phyloP scores from a whole-genome alignment of 108 stramenopile species.

The Discostella stelligeroides region DNA sequence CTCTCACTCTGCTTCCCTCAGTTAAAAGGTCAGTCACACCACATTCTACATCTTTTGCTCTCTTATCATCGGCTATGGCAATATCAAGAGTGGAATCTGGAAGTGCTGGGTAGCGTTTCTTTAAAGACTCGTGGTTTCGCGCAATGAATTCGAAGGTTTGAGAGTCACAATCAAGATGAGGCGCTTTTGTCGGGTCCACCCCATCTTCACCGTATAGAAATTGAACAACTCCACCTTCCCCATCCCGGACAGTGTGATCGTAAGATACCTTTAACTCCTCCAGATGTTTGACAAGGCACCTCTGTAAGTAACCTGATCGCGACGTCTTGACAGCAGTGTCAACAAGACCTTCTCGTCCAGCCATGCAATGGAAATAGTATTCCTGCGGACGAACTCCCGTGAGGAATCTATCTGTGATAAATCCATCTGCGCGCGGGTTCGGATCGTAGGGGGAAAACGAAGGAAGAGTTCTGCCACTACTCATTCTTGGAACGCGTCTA shows the following conservation, averaged over 20 bases:
- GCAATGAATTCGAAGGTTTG: constrained; percentile 88
- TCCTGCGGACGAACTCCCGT: constrained; percentile 98
- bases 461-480: constrained; percentile 95
- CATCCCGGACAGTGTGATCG: constrained; percentile 97
- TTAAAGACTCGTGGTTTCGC: constrained; percentile 82
- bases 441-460: constrained; percentile 97
- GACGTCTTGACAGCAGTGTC: constrained; percentile 99
- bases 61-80: constrained; percentile 60
- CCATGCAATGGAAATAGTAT: constrained; percentile 99
- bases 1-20: constrained; percentile 70
- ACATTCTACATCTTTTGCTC: constrained; percentile 41
- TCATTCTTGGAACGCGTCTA: constrained; percentile 97
- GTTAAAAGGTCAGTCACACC: constrained; percentile 19
- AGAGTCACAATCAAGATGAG: constrained; percentile 84
- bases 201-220: constrained; percentile 99
- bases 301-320: constrained; percentile 97
- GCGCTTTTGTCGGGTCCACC: constrained; percentile 90
- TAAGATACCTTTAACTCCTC: constrained; percentile 96
- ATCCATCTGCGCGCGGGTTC: constrained; percentile 97
- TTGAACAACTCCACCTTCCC: constrained; percentile 97
- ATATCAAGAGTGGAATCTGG: constrained; percentile 62
- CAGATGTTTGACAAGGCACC: constrained; percentile 98
- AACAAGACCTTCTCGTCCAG: constrained; percentile 96
- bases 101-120: constrained; percentile 57
- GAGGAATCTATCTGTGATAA: constrained; percentile 97